These are phyloP conservation scores for Aspergillus unguis DNA, from an alignment of 2,329 filamentous ascomycete genomes.

Conservation along the genomic window DNA sequence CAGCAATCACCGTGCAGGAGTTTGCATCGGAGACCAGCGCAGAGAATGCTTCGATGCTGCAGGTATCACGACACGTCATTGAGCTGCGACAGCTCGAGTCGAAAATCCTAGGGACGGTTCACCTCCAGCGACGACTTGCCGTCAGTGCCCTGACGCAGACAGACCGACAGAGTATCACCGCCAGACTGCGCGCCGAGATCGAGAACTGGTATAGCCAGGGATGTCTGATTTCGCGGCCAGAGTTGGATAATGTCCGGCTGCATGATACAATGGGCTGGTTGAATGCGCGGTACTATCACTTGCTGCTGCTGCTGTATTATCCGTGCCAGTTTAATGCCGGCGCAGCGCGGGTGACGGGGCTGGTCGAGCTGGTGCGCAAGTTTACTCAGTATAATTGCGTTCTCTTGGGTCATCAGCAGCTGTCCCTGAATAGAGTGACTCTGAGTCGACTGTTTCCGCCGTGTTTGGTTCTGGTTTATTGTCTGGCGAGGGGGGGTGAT, in stretches of 20 bases:
- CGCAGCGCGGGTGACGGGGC: not conserved
- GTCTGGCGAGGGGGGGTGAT: not conserved
- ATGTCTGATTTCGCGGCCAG: constrained; percentile 1
- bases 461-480: not conserved
- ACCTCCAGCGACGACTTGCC: not conserved
- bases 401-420: not conserved
- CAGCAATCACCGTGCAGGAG: constrained; percentile 4
- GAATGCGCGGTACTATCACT: constrained; percentile 10
- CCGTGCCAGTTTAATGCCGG: constrained; percentile 1
- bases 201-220: constrained; percentile 1
- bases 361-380: not conserved
- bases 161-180: not conserved
- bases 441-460: not conserved
- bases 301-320: constrained; percentile 5
- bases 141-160: not conserved
- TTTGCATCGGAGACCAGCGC: constrained; percentile 1
- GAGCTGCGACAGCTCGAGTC: constrained; percentile 1
- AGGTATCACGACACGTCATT: constrained; percentile 3
- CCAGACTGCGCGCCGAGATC: not conserved
- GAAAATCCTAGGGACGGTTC: not conserved
- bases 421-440: not conserved
- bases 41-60: constrained; percentile 1
- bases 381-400: not conserved
- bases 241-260: constrained; percentile 3
- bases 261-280: constrained; percentile 10